phyloP scores from a whole-genome alignment of 2,329 filamentous ascomycete species.

The Escovopsis sp. region DNA sequence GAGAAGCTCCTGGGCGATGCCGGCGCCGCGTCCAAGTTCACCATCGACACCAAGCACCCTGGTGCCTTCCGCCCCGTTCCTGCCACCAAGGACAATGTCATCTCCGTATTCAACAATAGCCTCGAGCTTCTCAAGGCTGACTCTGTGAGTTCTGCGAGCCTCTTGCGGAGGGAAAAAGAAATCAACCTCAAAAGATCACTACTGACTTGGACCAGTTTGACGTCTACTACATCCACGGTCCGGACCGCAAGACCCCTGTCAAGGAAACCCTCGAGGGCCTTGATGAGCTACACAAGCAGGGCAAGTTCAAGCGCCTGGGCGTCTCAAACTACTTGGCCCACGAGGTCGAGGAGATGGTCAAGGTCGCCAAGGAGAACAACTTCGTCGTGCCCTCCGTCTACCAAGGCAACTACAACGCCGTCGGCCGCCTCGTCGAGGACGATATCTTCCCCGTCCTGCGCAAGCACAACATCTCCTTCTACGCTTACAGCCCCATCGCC shows the following conservation, averaged over 20 bases:
- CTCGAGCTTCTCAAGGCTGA: too few species aligned
- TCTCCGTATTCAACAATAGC: too few species aligned
- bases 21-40: not conserved
- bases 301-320: constrained; percentile 11
- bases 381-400: constrained; percentile 27
- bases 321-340: constrained; percentile 27
- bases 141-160: not conserved
- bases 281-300: not conserved
- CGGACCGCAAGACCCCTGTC: not conserved
- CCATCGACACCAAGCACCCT: constrained; percentile 3
- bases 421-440: constrained; percentile 22
- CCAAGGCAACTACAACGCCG: constrained; percentile 28
- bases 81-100: too few species aligned
- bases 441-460: constrained; percentile 25
- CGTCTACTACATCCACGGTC: constrained; percentile 3
- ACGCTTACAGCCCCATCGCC: constrained; percentile 23
- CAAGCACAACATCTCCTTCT: constrained; percentile 23
- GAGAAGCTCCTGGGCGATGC: not conserved
- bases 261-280: constrained; percentile 1
- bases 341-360: constrained; percentile 25
- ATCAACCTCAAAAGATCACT: not conserved
- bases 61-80: not conserved
- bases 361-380: constrained; percentile 22
- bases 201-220: not conserved
- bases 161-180: too few species aligned